Evolutionary conservation across 257 asterid genomes (phyloP).

Genomic region (Thymus mandschuricus): DNA sequence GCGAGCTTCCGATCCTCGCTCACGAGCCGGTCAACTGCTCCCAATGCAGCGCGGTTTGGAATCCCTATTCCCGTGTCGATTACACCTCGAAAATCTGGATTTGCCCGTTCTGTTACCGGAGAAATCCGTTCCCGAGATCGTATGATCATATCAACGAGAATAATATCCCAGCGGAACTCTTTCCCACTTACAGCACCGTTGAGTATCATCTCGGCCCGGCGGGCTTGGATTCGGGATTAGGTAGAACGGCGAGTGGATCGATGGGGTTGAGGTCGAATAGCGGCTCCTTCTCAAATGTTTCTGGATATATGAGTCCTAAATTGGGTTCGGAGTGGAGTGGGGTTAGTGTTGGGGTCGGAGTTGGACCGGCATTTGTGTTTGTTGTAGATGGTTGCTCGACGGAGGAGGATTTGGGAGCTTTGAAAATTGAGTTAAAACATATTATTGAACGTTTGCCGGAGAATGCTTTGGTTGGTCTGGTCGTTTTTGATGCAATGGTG

Average conservation of each 20-base stretch:
- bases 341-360: conserved; percentile 27
- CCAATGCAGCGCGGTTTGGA: conserved; percentile 73
- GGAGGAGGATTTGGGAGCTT: conserved; percentile 65
- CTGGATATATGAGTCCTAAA: conserved; percentile 46
- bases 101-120: conserved; percentile 77
- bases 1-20: conserved; percentile 77
- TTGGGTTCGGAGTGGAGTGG: conserved; percentile 50
- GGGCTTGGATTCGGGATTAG: conserved; percentile 36
- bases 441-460: conserved; percentile 70
- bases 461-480: conserved; percentile 81
- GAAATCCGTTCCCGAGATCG: conserved; percentile 70
- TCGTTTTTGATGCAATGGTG: conserved; percentile 89
- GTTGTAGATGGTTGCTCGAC: conserved; percentile 77
- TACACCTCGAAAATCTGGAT: conserved; percentile 68
- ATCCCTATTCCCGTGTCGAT: conserved; percentile 91
- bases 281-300: conserved; percentile 50
- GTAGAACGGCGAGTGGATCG: conserved; percentile 43
- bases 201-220: conserved; percentile 69
- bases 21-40: conserved; percentile 78
- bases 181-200: conserved; percentile 90
- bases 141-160: conserved; percentile 70
- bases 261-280: conserved; percentile 47
- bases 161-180: conserved; percentile 93
- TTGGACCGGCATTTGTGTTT: conserved; percentile 77
- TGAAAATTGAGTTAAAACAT: conserved; percentile 82